Conservation (phyloP, 352 stramenopile genomes). For the Pythium oligandrum region DNA sequence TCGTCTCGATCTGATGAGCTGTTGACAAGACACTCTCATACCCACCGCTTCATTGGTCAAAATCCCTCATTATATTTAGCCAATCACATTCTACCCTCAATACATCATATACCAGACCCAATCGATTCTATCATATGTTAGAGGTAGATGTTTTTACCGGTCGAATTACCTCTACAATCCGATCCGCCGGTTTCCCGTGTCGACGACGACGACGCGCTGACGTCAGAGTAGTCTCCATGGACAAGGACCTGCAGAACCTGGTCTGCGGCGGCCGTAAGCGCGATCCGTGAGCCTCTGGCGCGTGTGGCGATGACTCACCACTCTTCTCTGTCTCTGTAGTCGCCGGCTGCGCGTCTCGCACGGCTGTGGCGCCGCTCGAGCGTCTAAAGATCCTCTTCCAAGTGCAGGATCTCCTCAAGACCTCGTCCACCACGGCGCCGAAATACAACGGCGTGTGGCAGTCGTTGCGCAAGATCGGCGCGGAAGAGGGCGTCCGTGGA, state of each 20-base stretch:
- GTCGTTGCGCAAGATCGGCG: constrained; percentile 58
- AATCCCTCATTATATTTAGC: too few relatives aligned
- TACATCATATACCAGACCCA: too few relatives aligned
- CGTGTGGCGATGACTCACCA: not conserved
- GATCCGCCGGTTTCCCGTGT: too few relatives aligned
- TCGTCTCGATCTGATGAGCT: too few relatives aligned
- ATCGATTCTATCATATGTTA: too few relatives aligned
- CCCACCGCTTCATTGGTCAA: too few relatives aligned
- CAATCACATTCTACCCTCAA: too few relatives aligned
- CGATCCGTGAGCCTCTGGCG: too few relatives aligned
- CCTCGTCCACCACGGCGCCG: not conserved
- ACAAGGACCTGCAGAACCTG: constrained; percentile 56
- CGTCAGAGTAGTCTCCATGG: constrained; percentile 10
- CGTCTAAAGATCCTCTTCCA: constrained; percentile 80
- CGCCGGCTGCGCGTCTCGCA: constrained; percentile 63
- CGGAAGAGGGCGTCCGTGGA: constrained; percentile 51
- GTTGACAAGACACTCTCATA: too few relatives aligned
- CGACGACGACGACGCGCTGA: too few relatives aligned
- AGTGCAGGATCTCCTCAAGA: constrained; percentile 53
- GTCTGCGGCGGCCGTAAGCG: constrained; percentile 69
- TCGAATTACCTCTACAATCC: too few relatives aligned
- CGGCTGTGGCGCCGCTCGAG: constrained; percentile 65
- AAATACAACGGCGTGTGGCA: constrained; percentile 57
- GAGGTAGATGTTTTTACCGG: too few relatives aligned
- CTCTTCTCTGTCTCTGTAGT: constrained; percentile 22